These are phyloP conservation scores for Cytospora chrysosperma DNA, from an alignment of 2,329 filamentous ascomycete genomes.

Conservation along the genomic window DNA sequence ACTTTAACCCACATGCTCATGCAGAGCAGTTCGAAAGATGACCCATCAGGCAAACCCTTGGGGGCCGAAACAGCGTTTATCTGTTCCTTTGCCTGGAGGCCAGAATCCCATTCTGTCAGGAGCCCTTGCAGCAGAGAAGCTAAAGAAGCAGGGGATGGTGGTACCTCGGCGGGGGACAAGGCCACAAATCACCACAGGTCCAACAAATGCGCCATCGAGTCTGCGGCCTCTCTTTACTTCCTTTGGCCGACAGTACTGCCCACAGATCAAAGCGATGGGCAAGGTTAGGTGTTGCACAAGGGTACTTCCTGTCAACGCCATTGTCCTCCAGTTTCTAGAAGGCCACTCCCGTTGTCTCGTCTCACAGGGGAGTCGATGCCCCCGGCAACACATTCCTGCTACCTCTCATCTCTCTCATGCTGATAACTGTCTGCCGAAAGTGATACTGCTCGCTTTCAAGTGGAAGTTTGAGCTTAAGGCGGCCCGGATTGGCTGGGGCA, in stretches of 20 bases:
- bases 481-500: neutral
- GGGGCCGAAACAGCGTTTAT: neutral
- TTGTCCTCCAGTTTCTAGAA: neutral
- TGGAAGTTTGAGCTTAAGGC: neutral
- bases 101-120: neutral
- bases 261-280: neutral
- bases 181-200: neutral
- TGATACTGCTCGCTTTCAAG: neutral
- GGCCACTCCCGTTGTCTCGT: neutral
- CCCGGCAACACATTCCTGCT: neutral
- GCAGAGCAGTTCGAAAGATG: neutral
- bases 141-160: neutral
- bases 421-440: neutral
- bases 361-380: neutral
- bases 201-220: neutral
- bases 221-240: neutral
- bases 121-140: neutral
- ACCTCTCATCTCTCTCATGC: neutral
- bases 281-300: neutral
- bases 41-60: neutral
- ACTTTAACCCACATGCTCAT: neutral
- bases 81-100: neutral
- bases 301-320: neutral
- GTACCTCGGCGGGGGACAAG: neutral
- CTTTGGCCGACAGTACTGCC: constrained; percentile 8